Evolutionary conservation across 305 asterid species (phyloP).

Genomic region (Salvia sclarea): DNA sequence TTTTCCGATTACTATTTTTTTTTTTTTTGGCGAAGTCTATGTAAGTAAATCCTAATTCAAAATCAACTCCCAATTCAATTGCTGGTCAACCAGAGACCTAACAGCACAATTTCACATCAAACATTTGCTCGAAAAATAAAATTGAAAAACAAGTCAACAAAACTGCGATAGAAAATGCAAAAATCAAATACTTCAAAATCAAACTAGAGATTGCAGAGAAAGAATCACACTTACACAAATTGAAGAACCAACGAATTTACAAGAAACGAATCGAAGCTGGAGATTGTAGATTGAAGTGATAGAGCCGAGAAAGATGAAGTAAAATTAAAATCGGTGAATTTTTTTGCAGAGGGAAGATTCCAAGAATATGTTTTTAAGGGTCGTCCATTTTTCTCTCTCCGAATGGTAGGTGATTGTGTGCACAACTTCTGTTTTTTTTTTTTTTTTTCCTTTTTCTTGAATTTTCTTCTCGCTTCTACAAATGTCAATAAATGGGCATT

Average conservation of each 20-base stretch:
- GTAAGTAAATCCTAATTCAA: constrained; percentile 21
- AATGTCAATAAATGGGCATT: constrained; percentile 23
- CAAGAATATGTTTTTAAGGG: constrained; percentile 34
- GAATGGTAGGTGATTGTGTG: constrained; percentile 33
- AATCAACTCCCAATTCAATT: constrained; percentile 35
- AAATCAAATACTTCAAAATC: constrained; percentile 10
- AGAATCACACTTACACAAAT: constrained; percentile 34
- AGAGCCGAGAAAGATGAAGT: constrained; percentile 28
- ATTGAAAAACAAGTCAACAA: not conserved
- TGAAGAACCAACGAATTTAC: constrained; percentile 37
- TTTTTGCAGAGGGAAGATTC: constrained; percentile 35
- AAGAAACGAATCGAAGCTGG: constrained; percentile 10
- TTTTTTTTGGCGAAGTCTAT: constrained; percentile 1
- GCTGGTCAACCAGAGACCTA: constrained; percentile 41
- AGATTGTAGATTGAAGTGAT: constrained; percentile 10
- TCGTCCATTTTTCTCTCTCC: constrained; percentile 24
- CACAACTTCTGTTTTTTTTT: constrained; percentile 21
- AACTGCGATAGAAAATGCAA: constrained; percentile 25
- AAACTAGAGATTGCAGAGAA: constrained; percentile 28
- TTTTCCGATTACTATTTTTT: not conserved
- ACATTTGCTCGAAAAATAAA: not conserved
- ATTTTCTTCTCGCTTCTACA: constrained; percentile 12
- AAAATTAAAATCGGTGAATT: constrained; percentile 17
- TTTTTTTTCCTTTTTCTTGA: no score
- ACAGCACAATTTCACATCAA: constrained; percentile 34